phyloP scores from a whole-genome alignment of 179 eudicot genomes.

The Beta macrorhiza region DNA sequence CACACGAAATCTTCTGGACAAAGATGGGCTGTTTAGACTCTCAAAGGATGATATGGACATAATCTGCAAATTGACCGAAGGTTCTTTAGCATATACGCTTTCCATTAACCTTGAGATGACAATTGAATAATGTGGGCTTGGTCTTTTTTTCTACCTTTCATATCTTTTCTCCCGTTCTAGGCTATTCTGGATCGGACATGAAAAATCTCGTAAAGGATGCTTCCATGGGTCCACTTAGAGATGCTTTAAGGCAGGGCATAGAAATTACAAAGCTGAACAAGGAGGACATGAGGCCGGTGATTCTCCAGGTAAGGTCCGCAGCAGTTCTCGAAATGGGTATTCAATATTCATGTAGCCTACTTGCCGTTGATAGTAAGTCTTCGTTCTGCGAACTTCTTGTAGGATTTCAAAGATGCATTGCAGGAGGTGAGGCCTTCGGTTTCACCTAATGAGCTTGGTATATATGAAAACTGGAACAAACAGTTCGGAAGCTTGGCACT shows the following conservation, averaged over 20 bases:
- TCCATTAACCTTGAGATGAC: neutral
- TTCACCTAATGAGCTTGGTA: constrained; percentile 71
- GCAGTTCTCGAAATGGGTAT: neutral
- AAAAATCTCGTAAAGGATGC: constrained; percentile 97
- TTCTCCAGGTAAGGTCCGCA: constrained; percentile 48
- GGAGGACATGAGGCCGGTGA: constrained; percentile 94
- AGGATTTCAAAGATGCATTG: constrained; percentile 85
- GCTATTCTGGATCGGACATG: constrained; percentile 99
- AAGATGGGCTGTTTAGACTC: constrained; percentile 82
- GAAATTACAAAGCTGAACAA: constrained; percentile 76
- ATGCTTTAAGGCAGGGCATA: constrained; percentile 74
- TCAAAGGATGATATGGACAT: constrained; percentile 63
- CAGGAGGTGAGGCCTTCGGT: constrained; percentile 98
- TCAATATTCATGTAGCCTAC: neutral
- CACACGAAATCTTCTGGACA: constrained; percentile 65
- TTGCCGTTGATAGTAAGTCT: neutral
- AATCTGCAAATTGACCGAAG: constrained; percentile 83
- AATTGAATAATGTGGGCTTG: neutral
- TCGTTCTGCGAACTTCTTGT: constrained; percentile 13
- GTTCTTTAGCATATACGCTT: constrained; percentile 31
- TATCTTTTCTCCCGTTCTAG: constrained; percentile 33
- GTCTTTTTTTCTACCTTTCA: neutral
- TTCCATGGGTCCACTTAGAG: constrained; percentile 98
- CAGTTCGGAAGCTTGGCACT: constrained; percentile 87
- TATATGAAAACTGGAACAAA: constrained; percentile 84